Percentiles rank a stretch among this genome's conserved stretches.
Conservation (phyloP, 306 rosid genomes). For the Vigna angularis region DNA sequence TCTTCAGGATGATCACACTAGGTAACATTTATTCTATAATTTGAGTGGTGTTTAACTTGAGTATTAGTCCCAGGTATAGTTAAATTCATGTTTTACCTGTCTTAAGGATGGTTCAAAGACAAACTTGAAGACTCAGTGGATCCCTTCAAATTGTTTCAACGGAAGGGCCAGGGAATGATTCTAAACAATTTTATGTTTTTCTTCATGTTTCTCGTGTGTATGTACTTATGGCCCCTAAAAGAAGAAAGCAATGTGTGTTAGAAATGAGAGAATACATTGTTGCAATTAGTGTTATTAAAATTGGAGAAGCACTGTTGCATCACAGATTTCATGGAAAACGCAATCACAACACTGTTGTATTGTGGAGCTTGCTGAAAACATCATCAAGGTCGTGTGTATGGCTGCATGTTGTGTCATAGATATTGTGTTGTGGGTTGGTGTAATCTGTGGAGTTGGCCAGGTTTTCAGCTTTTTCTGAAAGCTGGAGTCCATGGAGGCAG, state of each 20-base stretch:
- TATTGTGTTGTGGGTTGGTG: not conserved
- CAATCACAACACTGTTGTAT: not conserved
- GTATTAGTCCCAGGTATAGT: conserved; percentile 20
- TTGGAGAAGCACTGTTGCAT: not conserved
- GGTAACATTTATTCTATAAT: conserved; percentile 61
- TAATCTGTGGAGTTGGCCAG: not conserved
- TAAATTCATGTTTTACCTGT: conserved; percentile 2
- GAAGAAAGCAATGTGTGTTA: not conserved
- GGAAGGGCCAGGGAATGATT: not conserved
- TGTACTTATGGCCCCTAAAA: not conserved
- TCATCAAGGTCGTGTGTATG: too few species aligned
- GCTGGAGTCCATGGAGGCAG: not conserved
- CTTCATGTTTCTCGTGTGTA: not conserved
- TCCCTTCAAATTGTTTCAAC: not conserved
- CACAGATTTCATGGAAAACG: not conserved
- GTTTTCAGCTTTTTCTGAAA: too few species aligned
- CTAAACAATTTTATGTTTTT: not conserved
- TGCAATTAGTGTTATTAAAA: not conserved
- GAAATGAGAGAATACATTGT: conserved; percentile 18
- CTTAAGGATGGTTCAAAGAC: conserved; percentile 31
- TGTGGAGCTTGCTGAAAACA: too few species aligned
- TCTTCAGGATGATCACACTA: conserved; percentile 77
- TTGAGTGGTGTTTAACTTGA: conserved; percentile 32
- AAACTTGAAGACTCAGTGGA: conserved; percentile 6
- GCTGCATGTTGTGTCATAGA: not conserved